A percentile compares a stretch with the other conserved stretches of the same genome.
Conservation (phyloP, 2,329 filamentous ascomycete species). For the Alternaria brassicae region DNA sequence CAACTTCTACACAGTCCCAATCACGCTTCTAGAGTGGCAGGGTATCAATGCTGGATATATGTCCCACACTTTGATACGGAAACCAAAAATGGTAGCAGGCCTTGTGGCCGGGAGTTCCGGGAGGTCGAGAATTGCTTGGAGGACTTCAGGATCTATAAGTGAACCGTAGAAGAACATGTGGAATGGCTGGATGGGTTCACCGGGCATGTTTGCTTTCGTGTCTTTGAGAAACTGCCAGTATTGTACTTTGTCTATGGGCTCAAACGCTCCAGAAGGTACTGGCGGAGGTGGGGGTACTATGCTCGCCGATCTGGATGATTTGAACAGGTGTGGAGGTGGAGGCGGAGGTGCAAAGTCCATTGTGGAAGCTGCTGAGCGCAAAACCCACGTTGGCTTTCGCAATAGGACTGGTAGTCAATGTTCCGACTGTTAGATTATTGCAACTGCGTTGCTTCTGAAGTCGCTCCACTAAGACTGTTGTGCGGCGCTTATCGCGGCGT, state of each 20-base stretch:
- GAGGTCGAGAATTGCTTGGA: slow-evolving; percentile 38
- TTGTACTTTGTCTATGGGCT: slow-evolving; percentile 6
- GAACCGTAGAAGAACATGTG: slow-evolving; percentile 46
- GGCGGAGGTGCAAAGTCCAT: not conserved
- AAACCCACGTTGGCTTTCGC: not conserved
- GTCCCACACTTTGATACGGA: slow-evolving; percentile 42
- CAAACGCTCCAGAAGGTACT: slow-evolving; percentile 2
- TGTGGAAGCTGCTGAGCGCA: slow-evolving; percentile 1
- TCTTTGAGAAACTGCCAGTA: slow-evolving; percentile 7
- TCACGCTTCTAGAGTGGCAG: slow-evolving; percentile 15
- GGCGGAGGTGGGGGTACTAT: slow-evolving; percentile 1
- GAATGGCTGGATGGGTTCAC: slow-evolving; percentile 10
- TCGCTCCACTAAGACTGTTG: not conserved
- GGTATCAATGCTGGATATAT: slow-evolving; percentile 35
- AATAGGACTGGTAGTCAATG: not conserved
- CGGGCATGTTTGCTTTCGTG: slow-evolving; percentile 8
- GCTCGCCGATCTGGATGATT: slow-evolving; percentile 1
- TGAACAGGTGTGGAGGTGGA: slow-evolving; percentile 1
- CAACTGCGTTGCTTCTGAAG: not conserved
- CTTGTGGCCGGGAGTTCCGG: slow-evolving; percentile 26
- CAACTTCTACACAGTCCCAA: slow-evolving; percentile 24
- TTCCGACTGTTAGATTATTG: not conserved
- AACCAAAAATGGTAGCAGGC: slow-evolving; percentile 33
- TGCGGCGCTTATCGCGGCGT: not conserved
- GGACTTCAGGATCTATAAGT: slow-evolving; percentile 42